These are phyloP conservation scores for Caryopteris hybrid DNA, from an alignment of 305 asterid genomes.

Conservation along the genomic window DNA sequence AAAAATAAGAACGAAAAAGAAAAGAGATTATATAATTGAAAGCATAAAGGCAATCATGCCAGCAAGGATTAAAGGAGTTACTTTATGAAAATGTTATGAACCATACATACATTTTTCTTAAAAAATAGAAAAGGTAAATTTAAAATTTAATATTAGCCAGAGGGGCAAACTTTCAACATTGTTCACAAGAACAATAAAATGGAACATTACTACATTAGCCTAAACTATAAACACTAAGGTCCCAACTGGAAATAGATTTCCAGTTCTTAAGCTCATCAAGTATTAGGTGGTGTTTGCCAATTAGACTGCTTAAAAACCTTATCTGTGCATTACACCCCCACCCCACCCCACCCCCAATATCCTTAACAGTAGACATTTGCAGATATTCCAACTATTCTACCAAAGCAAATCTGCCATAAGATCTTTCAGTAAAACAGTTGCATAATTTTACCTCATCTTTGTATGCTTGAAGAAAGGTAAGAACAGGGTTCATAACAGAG, in stretches of 20 bases:
- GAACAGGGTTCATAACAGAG: constrained; percentile 62
- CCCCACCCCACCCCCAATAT: background rate
- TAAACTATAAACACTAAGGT: background rate
- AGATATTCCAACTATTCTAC: constrained; percentile 18
- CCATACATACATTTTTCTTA: background rate
- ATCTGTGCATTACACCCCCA: background rate
- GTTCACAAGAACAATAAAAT: background rate
- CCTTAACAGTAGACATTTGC: background rate
- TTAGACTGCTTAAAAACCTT: background rate
- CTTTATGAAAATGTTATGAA: background rate
- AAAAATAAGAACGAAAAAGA: background rate
- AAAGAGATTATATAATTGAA: background rate
- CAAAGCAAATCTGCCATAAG: constrained; percentile 17
- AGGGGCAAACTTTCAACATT: background rate
- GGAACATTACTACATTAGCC: background rate
- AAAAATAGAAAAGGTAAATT: background rate
- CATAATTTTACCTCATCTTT: constrained; percentile 66
- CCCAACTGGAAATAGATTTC: background rate
- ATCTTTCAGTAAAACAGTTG: background rate
- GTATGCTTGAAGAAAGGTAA: constrained; percentile 74
- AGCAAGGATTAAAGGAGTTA: too few relatives aligned
- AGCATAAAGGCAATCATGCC: background rate
- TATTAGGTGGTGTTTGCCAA: background rate
- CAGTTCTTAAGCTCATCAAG: background rate
- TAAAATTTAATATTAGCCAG: background rate